Conservation (phyloP, 345 rosid genomes). For the Aquilaria malaccensis region DNA sequence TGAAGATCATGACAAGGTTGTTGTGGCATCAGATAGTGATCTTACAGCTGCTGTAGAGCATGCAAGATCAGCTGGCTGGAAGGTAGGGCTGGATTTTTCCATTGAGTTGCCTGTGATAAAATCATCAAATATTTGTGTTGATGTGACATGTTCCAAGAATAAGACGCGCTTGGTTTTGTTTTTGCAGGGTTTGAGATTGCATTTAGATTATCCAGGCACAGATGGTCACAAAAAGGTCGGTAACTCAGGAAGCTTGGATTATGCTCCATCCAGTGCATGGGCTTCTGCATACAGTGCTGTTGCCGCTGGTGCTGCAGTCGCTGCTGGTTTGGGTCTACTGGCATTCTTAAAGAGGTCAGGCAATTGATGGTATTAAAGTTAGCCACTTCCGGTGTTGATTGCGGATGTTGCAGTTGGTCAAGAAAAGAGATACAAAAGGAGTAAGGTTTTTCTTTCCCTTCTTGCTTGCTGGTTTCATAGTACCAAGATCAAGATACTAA, state of each 20-base stretch:
- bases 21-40: conserved; percentile 79
- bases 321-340: conserved; percentile 78
- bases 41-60: conserved; percentile 87
- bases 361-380: conserved; percentile 16
- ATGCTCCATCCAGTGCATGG: conserved; percentile 73
- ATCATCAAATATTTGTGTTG: no score
- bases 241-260: conserved; percentile 43
- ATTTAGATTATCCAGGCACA: conserved; percentile 66
- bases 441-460: no score
- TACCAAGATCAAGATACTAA: no score
- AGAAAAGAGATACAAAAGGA: no score
- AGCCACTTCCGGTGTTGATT: not conserved
- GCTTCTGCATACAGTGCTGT: conserved; percentile 77
- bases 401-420: not conserved
- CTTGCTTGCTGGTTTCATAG: no score
- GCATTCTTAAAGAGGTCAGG: conserved; percentile 74
- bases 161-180: conserved; percentile 1
- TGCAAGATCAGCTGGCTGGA: conserved; percentile 83
- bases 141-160: not conserved
- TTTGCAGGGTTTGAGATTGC: conserved; percentile 83
- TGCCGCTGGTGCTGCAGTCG: conserved; percentile 92
- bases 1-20: conserved; percentile 90
- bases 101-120: no score
- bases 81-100: conserved; percentile 39
- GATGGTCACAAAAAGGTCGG: conserved; percentile 31